phyloP scores from a whole-genome alignment of 2,329 filamentous ascomycete species.

The Penicillium sp. region DNA sequence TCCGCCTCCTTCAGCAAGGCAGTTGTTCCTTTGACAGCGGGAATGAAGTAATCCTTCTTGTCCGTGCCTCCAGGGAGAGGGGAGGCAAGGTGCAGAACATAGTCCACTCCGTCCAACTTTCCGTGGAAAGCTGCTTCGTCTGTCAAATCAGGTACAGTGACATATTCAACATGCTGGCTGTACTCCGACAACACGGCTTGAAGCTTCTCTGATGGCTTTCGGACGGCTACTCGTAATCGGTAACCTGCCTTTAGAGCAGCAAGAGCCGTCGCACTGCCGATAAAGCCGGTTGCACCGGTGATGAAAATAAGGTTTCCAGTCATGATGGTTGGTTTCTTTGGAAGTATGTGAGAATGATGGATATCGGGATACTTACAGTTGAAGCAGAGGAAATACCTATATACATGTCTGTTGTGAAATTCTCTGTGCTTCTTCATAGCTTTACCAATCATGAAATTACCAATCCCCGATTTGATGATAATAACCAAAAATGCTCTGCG shows the following conservation, averaged over 20 bases:
- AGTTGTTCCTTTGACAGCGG: conserved; percentile 15
- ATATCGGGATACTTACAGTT: background rate
- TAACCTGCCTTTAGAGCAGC: conserved; percentile 27
- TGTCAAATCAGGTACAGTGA: conserved; percentile 28
- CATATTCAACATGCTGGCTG: conserved; percentile 22
- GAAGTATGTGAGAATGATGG: background rate
- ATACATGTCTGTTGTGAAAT: background rate
- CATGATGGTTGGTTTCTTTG: background rate
- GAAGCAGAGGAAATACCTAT: background rate
- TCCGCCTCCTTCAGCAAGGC: conserved; percentile 13
- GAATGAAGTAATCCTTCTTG: conserved; percentile 21
- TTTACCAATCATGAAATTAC: background rate
- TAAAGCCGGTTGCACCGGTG: conserved; percentile 35
- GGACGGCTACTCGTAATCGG: conserved; percentile 26
- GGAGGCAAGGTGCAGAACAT: conserved; percentile 32
- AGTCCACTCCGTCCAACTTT: conserved; percentile 25
- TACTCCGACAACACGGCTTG: conserved; percentile 15
- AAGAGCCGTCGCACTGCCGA: conserved; percentile 26
- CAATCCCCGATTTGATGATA: conserved; percentile 3
- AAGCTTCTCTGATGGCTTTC: conserved; percentile 24
- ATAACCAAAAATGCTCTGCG: background rate
- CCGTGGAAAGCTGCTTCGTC: conserved; percentile 14
- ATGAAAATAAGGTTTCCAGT: conserved; percentile 24
- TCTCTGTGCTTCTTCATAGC: background rate
- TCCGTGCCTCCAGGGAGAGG: conserved; percentile 20